Base-by-base conservation (phyloP, 169 alveolate genomes). In the Cardiosporidium cionae region DNA sequence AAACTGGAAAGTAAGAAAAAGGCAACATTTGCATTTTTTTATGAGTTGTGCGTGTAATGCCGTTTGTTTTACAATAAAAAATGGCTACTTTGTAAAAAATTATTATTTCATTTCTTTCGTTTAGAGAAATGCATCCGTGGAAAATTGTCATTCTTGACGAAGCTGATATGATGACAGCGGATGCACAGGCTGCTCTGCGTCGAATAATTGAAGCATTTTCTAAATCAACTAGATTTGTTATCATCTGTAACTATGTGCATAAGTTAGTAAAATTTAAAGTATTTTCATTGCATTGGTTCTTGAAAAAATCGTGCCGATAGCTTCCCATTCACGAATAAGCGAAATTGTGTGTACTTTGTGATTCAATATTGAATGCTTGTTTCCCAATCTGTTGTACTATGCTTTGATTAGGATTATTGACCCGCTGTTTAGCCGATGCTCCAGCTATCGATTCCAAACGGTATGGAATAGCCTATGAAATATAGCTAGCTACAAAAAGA, bases 151-250 rank as follows among this genome's bases (percentile, higher is more conserved):
- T 97, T 34, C 85, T 97, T 62, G 99, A 97, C 84, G 99, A 97
- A 84, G 99, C 99, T 29, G 99, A 97, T 86, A 94, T 95, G 90
- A 92, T 97, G 93, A 97, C 99, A 25, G 84, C 86, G 23, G 99
- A 97, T 68, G 99, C 99, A 7, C 97, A 97, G 78, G 89, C 99
- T n/a, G 99, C 99, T 22, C 90, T 97, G 32, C 87, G 99, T 74
- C 89, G 99, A 70, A 94, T 95, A 54, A 97, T 97, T 32, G 99
- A 97, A 88, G 92, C 91, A 54, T 94, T 90, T 69, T 87, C 98
- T 0, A 78, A 77, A 32, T 89, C 91, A 7, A 96, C 99, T 23
- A 89, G 99, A 70, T 97, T 97, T 91, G 93, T 97, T 74, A 87
- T 97, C 5, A 95, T 97, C 37, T 97, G 99, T 87, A 97, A 97